Evolutionary conservation across 2,329 filamentous ascomycete genomes (phyloP), one percentile per base, ranked within the genome.

Genomic region (Fusarium citri): DNA sequence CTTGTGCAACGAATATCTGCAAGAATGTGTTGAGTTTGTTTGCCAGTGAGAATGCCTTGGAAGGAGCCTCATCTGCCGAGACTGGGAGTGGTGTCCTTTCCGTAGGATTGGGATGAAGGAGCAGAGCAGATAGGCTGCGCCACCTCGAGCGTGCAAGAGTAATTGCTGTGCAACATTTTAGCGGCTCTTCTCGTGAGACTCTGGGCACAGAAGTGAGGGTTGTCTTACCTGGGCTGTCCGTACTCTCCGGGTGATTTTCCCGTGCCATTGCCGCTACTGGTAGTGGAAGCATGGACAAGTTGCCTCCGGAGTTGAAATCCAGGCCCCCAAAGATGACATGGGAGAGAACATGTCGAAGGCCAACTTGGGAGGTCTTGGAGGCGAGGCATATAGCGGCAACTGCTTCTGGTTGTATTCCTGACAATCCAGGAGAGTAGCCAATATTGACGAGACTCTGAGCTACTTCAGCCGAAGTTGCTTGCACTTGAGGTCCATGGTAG

Each of bases 71-170:
- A 16, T 77, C 69, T 14, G 78, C 72, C 15, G 76, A 70, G 0
- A 76, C 74, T 0, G 70, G 68, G 10, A 84, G 73, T 3, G 80
- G 67, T 3, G 78, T 80, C 8, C 81, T 76, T 50, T 80, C 76
- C 58, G 73, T 78, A 30, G 80, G 80, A 23, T 58, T 68, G 1
- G 81, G 77, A 57, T 83, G 80, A 16, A 84, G 78, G 12, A 85
- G 74, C 59, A 82, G 82, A 15, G 79, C 78, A 7, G 82, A 80
- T 15, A 84, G 74, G n/a, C 74, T 77, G 31, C 82, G 80, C 83
- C 83, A 84, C 65, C 77, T 76, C 18, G 77, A 79, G 8, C 82
- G 68, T 4, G 81, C 82, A n/a, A 78, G 56, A 10, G 74, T 55
- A 73, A 41, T 59, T 42, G 59, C 68, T 73, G 10, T 15, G 22